phyloP scores from a whole-genome alignment of 192 early-diverging fungal genomes.

The Spinellus fusiger region DNA sequence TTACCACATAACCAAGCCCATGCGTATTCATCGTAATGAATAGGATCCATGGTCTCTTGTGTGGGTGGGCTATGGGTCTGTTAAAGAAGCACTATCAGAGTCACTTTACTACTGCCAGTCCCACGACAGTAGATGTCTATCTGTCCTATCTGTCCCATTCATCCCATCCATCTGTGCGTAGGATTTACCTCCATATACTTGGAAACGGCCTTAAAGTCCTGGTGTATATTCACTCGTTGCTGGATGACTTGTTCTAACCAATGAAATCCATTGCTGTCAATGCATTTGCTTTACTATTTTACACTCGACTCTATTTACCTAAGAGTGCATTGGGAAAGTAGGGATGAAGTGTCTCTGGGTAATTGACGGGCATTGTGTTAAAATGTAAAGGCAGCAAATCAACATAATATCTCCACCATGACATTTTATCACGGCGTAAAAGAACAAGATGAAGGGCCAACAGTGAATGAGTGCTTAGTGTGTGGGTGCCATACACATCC shows the following conservation, averaged over 20 bases:
- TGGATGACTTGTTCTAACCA: conserved; percentile 34
- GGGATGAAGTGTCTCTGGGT: conserved; percentile 25
- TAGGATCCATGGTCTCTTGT: conserved; percentile 18
- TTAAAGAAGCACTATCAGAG: not conserved
- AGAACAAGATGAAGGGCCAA: conserved; percentile 43
- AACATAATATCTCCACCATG: conserved; percentile 42
- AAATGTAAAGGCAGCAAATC: conserved; percentile 46
- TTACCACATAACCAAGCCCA: conserved; percentile 63
- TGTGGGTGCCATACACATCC: conserved; percentile 31
- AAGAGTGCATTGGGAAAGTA: conserved; percentile 34
- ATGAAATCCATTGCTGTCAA: not conserved
- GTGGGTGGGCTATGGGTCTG: conserved; percentile 5
- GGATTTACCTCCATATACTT: conserved; percentile 23
- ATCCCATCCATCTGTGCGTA: no score
- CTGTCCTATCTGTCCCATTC: no score
- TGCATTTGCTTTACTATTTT: no score
- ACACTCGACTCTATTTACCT: conserved; percentile 20
- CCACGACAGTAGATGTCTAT: no score
- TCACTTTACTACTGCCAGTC: not conserved
- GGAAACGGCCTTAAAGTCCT: conserved; percentile 29
- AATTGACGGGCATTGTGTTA: conserved; percentile 46
- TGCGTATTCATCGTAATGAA: conserved; percentile 39
- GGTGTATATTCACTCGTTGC: conserved; percentile 40
- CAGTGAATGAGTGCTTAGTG: conserved; percentile 41
- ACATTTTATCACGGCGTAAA: conserved; percentile 27